Conservation (phyloP, 257 asterid genomes). For the Ligustrum vulgare region DNA sequence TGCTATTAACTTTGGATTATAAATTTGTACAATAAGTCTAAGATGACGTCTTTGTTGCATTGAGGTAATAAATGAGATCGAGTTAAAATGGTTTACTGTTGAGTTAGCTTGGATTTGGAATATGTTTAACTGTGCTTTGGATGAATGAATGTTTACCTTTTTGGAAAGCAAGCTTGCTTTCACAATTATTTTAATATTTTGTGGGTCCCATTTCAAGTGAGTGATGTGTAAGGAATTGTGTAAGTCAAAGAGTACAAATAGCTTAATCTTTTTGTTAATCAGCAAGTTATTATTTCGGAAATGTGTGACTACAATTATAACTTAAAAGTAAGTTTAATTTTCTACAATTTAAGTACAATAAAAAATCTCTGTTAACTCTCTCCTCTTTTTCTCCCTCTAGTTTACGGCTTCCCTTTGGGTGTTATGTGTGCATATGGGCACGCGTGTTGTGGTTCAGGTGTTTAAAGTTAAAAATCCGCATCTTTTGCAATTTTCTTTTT, state of each 20-base stretch:
- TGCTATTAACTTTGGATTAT: conserved; percentile 13
- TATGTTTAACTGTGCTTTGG: not conserved
- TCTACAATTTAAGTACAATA: not conserved
- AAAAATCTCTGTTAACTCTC: not conserved
- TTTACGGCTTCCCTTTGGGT: not conserved
- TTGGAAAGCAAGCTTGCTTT: too few relatives aligned
- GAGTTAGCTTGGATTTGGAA: not conserved
- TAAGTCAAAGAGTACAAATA: too few relatives aligned
- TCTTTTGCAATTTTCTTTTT: not conserved
- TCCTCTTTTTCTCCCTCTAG: not conserved
- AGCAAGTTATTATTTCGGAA: not conserved
- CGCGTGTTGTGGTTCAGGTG: too few relatives aligned
- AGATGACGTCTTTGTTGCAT: conserved; percentile 27
- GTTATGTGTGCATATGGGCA: not conserved
- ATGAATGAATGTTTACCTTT: not conserved
- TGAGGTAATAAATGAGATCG: conserved; percentile 33
- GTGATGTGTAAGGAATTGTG: too few relatives aligned
- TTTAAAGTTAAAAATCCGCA: not conserved
- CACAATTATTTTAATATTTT: too few relatives aligned
- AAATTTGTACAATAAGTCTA: conserved; percentile 27
- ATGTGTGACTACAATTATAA: too few relatives aligned
- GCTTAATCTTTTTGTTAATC: not conserved
- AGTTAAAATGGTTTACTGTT: not conserved
- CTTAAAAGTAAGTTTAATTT: not conserved
- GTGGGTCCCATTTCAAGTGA: too few relatives aligned